These are phyloP conservation scores for Akebia trifoliata DNA, from an alignment of 164 flowering plant genomes.

Conservation along the genomic window DNA sequence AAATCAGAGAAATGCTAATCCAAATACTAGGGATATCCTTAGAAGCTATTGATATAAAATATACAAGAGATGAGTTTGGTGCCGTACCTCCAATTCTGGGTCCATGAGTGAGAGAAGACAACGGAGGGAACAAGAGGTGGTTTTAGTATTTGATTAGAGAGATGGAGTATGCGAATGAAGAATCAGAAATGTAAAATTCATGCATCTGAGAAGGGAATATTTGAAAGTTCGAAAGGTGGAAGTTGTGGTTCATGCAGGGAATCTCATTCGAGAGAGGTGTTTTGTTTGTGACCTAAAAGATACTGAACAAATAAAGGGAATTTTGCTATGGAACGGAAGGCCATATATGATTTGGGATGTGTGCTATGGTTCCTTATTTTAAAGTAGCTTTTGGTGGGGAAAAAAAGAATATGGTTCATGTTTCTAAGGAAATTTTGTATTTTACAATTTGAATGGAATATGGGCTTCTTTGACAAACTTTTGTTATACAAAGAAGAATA, in stretches of 20 bases:
- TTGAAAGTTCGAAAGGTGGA: conserved; percentile 48
- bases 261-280: conserved; percentile 33
- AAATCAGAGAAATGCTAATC: not conserved
- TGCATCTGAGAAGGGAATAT: conserved; percentile 47
- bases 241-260: conserved; percentile 70
- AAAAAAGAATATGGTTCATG: not conserved
- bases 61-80: not conserved
- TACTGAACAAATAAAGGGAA: conserved; percentile 27
- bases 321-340: conserved; percentile 38
- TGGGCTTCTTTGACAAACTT: conserved; percentile 2
- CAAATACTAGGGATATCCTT: not conserved
- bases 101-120: conserved; percentile 32
- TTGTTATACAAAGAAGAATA: not conserved
- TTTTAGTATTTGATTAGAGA: conserved; percentile 21
- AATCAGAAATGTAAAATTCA: conserved; percentile 39
- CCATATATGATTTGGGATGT: conserved; percentile 19
- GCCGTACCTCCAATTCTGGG: conserved; percentile 57
- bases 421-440: not conserved
- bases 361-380: conserved; percentile 2
- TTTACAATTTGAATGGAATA: not conserved
- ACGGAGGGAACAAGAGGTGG: conserved; percentile 6
- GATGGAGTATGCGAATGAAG: conserved; percentile 24
- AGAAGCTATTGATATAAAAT: not conserved
- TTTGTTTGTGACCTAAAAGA: not conserved
- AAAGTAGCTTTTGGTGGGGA: conserved; percentile 27